Percentiles rank a stretch among this genome's conserved stretches.
Evolutionary conservation across 2,329 filamentous ascomycete species (phyloP).

Genomic region (Cephalotrichum gorgonifer): DNA sequence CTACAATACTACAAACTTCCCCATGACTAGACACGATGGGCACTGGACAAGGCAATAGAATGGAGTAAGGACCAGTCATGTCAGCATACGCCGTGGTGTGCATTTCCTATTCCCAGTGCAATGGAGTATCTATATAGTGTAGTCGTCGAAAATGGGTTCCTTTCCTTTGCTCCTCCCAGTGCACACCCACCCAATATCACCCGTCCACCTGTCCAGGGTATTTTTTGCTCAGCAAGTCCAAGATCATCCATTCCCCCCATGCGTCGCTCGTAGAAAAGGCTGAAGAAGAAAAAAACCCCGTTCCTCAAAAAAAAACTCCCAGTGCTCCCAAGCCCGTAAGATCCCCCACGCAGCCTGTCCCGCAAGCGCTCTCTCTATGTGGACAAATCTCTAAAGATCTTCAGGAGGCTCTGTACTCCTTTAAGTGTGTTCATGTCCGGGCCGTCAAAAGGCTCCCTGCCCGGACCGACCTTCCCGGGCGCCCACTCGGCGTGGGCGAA

Average conservation of each 20-base stretch:
- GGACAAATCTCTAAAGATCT: constrained; percentile 60
- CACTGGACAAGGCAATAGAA: not conserved
- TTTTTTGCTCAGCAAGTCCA: not conserved
- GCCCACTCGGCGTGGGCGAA: constrained; percentile 89
- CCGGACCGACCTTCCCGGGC: constrained; percentile 62
- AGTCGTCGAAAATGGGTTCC: not conserved
- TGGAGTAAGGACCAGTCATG: too few relatives aligned
- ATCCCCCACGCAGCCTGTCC: too few relatives aligned
- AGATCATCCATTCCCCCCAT: not conserved
- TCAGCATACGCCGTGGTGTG: too few relatives aligned
- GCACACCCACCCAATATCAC: not conserved
- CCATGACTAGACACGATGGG: constrained; percentile 33
- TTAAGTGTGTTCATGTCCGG: constrained; percentile 74
- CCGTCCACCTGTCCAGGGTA: not conserved
- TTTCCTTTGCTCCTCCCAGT: not conserved
- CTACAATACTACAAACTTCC: too few relatives aligned
- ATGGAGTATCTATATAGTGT: not conserved
- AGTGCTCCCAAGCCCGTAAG: not conserved
- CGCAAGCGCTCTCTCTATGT: constrained; percentile 9
- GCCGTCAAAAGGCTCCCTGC: too few relatives aligned
- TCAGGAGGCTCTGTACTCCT: constrained; percentile 61
- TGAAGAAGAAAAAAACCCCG: not conserved
- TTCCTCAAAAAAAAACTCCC: not conserved
- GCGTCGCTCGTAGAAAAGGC: not conserved
- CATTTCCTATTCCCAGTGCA: not conserved